Evolutionary conservation across 2,329 filamentous ascomycete species (phyloP), one percentile per base, ranked within the genome.

Genomic region (Shiraia sp.): DNA sequence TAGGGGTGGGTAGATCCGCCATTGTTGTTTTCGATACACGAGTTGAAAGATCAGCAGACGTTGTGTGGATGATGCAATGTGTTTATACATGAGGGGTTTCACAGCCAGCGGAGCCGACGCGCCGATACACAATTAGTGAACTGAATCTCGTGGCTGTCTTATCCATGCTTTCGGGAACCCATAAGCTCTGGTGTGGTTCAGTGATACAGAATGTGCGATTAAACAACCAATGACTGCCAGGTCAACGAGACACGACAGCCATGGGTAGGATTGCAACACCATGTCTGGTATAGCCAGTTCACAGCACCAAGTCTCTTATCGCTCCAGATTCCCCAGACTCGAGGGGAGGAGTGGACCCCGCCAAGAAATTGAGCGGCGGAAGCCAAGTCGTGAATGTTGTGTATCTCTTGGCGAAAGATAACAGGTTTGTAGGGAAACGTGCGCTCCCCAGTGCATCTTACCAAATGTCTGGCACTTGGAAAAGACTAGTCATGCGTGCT

Each of bases 351-450:
- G 52, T 54, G 47, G 42, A 45, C 36, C 35, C 10, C 24, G 51
- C 53, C 55, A 49, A 60, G 56, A 26, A 36, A 24, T 46, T 47
- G 52, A 48, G 53, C 23, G 24, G 51, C 53, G 57, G 52, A 51
- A 49, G 47, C 42, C 42, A 49, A 45, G 41, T 32, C 13, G 27
- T 38, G 35, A 31, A 38, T 38, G 19, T 28, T 40, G 45, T 34
- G 40, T 51, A 45, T 52, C 44, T 41, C 59, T 63, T 63, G 59
- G 59, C 58, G n/a, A 43, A 32, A 59, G 62, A 63, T 63, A 63
- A 63, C 49, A n/a, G 44, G 33, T 15, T 28, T 49, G 43, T 54
- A 52, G 53, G 49, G 49, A 47, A 45, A 34, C 37, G n/a, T 45
- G 49, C 47, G 30, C 39, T 29, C 17, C 25, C 23, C 17, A 26